Evolutionary conservation across 73 alveolate species (phyloP).

Genomic region (Paraurostyla sp.): DNA sequence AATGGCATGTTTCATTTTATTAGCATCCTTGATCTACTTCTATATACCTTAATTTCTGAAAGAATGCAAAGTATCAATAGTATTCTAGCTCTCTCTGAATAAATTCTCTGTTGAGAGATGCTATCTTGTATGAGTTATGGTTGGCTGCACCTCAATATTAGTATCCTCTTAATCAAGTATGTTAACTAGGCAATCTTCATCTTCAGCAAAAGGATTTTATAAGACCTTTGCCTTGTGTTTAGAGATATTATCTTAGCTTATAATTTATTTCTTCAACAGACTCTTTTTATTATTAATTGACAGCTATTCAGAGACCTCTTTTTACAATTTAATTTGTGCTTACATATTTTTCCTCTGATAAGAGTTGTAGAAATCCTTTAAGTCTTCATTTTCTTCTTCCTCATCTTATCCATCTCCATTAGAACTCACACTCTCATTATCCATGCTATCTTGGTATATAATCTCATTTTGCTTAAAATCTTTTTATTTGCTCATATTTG

Average conservation of each 20-base stretch:
- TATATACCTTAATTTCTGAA: neutral
- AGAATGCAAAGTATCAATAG: constrained; percentile 7
- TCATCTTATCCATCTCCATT: neutral
- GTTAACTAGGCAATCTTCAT: constrained; percentile 50
- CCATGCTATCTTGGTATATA: neutral
- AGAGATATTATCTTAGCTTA: too few species aligned
- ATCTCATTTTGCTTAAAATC: too few species aligned
- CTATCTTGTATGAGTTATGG: constrained; percentile 11
- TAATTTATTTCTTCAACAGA: too few species aligned
- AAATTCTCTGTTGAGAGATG: constrained; percentile 26
- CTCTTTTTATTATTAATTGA: too few species aligned
- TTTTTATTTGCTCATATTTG: too few species aligned
- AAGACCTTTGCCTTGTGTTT: constrained; percentile 1
- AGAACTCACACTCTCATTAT: neutral
- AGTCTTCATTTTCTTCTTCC: neutral
- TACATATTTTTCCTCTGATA: too few species aligned
- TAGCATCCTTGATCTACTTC: neutral
- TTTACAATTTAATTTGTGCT: too few species aligned
- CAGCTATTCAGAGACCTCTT: too few species aligned
- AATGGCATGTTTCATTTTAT: neutral
- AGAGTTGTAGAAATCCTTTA: too few species aligned
- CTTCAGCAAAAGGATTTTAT: neutral
- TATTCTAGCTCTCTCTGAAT: constrained; percentile 23
- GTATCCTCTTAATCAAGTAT: constrained; percentile 38
- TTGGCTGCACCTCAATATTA: constrained; percentile 8